These are phyloP conservation scores for Diaporthe nobilis DNA, from an alignment of 2,329 filamentous ascomycete genomes.

Conservation along the genomic window DNA sequence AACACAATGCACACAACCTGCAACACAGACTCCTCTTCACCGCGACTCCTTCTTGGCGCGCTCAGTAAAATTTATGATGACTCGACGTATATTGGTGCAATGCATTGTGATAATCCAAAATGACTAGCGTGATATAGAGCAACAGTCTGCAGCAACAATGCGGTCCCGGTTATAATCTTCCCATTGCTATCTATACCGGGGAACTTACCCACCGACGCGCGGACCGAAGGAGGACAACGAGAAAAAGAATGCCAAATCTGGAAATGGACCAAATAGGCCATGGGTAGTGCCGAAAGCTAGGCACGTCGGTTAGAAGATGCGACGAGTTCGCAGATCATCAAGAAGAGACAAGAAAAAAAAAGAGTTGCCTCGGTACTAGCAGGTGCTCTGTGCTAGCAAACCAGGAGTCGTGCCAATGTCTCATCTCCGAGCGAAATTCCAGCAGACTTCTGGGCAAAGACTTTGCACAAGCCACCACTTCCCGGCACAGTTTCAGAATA, in stretches of 20 bases:
- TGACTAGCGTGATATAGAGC: conserved; percentile 23
- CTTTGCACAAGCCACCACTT: conserved; percentile 13
- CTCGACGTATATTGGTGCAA: conserved; percentile 13
- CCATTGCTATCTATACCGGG: neutral
- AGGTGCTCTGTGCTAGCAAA: conserved; percentile 8
- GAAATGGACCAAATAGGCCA: neutral
- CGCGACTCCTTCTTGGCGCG: conserved; percentile 3
- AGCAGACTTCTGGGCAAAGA: conserved; percentile 11
- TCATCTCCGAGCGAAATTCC: conserved; percentile 27
- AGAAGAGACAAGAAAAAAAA: neutral
- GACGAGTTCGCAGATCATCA: conserved; percentile 24
- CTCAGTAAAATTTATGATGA: conserved; percentile 24
- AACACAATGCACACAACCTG: neutral
- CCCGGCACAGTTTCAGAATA: conserved; percentile 23
- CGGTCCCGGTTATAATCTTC: neutral
- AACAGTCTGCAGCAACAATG: conserved; percentile 21
- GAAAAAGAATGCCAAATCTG: neutral
- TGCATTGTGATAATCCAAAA: conserved; percentile 30
- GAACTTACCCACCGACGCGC: neutral
- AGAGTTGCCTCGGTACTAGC: conserved; percentile 11
- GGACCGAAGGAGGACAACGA: neutral
- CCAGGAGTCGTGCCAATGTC: conserved; percentile 30
- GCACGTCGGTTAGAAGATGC: conserved; percentile 2
- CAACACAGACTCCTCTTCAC: neutral
- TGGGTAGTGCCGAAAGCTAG: neutral